Conservation (phyloP, 257 asterid species). For the Salvia rosmarinus region DNA sequence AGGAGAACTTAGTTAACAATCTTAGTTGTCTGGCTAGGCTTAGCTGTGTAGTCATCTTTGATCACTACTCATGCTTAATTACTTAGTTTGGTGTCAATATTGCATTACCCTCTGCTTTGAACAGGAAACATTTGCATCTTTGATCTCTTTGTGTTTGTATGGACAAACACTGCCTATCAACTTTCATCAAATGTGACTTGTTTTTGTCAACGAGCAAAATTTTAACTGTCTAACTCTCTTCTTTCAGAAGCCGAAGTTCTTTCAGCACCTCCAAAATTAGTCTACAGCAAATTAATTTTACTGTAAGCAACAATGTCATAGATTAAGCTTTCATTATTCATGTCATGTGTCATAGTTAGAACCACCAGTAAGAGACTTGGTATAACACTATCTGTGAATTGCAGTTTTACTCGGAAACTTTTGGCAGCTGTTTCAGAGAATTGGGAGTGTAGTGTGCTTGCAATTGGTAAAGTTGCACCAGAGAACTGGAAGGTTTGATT, state of each 20-base stretch:
- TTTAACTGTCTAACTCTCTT: slow-evolving; percentile 30
- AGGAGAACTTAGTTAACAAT: too few species aligned
- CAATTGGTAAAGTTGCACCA: slow-evolving; percentile 76
- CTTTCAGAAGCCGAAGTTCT: slow-evolving; percentile 85
- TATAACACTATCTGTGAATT: slow-evolving; percentile 30
- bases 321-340: neutral
- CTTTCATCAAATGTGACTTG: slow-evolving; percentile 5
- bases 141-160: slow-evolving; percentile 11
- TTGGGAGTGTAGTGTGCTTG: slow-evolving; percentile 79
- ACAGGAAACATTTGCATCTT: slow-evolving; percentile 9
- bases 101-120: neutral
- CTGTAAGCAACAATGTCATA: slow-evolving; percentile 52
- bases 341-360: neutral
- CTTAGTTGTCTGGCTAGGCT: neutral
- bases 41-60: slow-evolving; percentile 8
- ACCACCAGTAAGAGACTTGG: slow-evolving; percentile 25
- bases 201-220: slow-evolving; percentile 8
- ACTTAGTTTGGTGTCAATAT: neutral
- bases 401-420: slow-evolving; percentile 86
- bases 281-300: slow-evolving; percentile 88
- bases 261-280: slow-evolving; percentile 94
- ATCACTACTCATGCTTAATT: neutral
- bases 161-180: neutral
- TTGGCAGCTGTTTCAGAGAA: slow-evolving; percentile 83
- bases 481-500: slow-evolving; percentile 79